Percentiles rank a stretch among this genome's conserved stretches.
Conservation (phyloP, 176 grass and related monocot species). For the Tillandsia leiboldiana region DNA sequence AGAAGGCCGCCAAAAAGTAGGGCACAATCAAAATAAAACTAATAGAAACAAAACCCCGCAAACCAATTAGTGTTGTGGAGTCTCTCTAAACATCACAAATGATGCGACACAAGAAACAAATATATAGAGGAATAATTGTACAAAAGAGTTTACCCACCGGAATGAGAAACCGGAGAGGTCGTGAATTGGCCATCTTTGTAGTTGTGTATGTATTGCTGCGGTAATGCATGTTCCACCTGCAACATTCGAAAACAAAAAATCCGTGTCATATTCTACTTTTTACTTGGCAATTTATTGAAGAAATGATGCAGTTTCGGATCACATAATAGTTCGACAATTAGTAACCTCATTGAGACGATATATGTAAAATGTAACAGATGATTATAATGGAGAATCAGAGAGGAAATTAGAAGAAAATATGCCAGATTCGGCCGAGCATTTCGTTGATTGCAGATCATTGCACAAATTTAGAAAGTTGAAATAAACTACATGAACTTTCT, state of each 20-base stretch:
- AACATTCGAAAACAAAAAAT: conserved; percentile 6
- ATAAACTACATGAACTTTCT: too few species aligned
- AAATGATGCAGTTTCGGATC: background rate
- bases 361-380: too few species aligned
- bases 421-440: too few species aligned
- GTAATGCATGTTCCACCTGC: conserved; percentile 81
- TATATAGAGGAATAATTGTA: conserved; percentile 1
- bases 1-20: background rate
- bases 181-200: conserved; percentile 76
- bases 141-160: conserved; percentile 42
- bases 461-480: too few species aligned
- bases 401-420: too few species aligned
- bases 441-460: too few species aligned
- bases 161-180: conserved; percentile 71
- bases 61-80: background rate
- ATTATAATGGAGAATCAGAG: too few species aligned
- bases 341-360: too few species aligned
- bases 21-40: background rate
- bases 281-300: background rate
- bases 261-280: background rate
- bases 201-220: conserved; percentile 70
- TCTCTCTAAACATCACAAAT: background rate
- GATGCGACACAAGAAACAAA: conserved; percentile 4
- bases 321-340: background rate
- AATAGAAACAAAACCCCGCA: background rate